Evolutionary conservation across 768 basidiomycete genomes (phyloP).

Genomic region (Pleurotus sapidus): DNA sequence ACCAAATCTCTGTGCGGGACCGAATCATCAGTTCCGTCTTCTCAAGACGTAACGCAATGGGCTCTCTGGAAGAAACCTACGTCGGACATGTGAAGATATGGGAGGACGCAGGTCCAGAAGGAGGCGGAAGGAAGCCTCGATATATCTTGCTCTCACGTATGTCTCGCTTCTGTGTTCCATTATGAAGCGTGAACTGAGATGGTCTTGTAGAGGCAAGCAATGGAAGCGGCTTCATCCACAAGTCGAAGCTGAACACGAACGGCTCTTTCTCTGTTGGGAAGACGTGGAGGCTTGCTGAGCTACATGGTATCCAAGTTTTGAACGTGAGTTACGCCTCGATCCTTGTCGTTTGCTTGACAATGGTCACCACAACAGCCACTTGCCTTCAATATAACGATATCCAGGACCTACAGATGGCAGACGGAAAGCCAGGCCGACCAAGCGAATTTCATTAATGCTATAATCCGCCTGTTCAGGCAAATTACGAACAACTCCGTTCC

Average conservation of each 20-base stretch:
- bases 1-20: conserved; percentile 41
- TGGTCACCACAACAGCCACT: conserved; percentile 40
- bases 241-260: conserved; percentile 94
- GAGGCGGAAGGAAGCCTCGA: conserved; percentile 76
- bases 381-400: conserved; percentile 78
- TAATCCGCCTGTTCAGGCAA: conserved; percentile 59
- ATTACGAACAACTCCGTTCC: conserved; percentile 39
- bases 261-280: conserved; percentile 96
- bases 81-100: conserved; percentile 90
- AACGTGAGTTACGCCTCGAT: conserved; percentile 48
- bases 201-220: conserved; percentile 50
- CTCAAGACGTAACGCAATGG: conserved; percentile 62
- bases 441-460: conserved; percentile 59
- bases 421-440: conserved; percentile 79
- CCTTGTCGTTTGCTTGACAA: background rate
- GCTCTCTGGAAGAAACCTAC: conserved; percentile 72
- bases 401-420: conserved; percentile 89
- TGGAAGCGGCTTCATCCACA: conserved; percentile 80
- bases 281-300: conserved; percentile 86
- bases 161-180: conserved; percentile 25
- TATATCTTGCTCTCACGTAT: conserved; percentile 90
- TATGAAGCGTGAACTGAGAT: conserved; percentile 1
- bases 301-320: conserved; percentile 74
- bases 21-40: conserved; percentile 85
- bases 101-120: conserved; percentile 76